Percentiles rank a stretch among this genome's conserved stretches.
Conservation (phyloP, 2,329 filamentous ascomycete species). For the Aspergillus melleus region DNA sequence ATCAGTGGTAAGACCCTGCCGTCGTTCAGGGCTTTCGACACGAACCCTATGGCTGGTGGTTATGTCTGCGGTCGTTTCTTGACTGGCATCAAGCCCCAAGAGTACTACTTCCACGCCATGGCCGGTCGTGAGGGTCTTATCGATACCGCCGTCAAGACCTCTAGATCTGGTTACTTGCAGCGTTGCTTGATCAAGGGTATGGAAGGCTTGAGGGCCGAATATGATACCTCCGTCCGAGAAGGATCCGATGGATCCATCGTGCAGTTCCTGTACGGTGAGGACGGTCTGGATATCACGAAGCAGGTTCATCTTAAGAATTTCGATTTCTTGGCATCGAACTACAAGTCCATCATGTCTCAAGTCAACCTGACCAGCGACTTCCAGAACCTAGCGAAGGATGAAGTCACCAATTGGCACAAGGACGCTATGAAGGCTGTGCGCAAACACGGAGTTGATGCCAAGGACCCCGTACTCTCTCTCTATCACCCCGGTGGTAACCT, state of each 20-base stretch:
- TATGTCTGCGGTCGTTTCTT: constrained; percentile 96
- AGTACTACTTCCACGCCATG: constrained; percentile 99
- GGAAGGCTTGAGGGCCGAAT: constrained; percentile 89
- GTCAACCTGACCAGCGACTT: constrained; percentile 65
- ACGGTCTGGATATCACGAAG: constrained; percentile 91
- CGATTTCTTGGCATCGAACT: constrained; percentile 84
- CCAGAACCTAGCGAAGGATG: constrained; percentile 63
- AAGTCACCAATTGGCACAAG: constrained; percentile 62
- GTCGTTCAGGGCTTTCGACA: constrained; percentile 91
- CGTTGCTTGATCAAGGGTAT: constrained; percentile 98
- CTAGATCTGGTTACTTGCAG: constrained; percentile 92
- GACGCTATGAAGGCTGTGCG: constrained; percentile 74
- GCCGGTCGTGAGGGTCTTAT: constrained; percentile 97
- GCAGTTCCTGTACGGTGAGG: constrained; percentile 95
- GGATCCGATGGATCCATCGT: constrained; percentile 83
- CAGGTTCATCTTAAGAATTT: constrained; percentile 90
- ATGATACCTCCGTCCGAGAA: constrained; percentile 91
- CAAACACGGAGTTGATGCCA: constrained; percentile 68
- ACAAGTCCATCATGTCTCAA: constrained; percentile 74
- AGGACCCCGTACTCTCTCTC: constrained; percentile 72
- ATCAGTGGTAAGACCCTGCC: constrained; percentile 95
- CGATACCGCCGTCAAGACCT: constrained; percentile 98
- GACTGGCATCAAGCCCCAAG: constrained; percentile 93
- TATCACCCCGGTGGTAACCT: constrained; percentile 76
- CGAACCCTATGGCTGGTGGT: constrained; percentile 82